Base-by-base conservation (phyloP, 1,284 basidiomycete genomes). In the Naganishia sp. region DNA sequence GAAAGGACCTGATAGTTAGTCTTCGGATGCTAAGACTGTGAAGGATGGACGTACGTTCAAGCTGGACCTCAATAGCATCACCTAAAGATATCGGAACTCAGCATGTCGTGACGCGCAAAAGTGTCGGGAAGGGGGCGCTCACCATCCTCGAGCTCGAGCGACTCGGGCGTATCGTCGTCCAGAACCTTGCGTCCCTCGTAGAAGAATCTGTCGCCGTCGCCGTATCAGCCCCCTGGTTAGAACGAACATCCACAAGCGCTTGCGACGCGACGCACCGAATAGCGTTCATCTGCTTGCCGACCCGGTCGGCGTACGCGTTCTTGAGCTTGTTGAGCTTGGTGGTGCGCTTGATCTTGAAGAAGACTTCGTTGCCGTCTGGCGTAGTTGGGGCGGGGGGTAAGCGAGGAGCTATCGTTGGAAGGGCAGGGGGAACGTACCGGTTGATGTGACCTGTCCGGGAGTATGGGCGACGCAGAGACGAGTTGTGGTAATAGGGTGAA, bases 261-360 rank as follows among this genome's bases (percentile, higher is more conserved):
- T 2, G 61, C 43, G 10, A 23, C 28, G 49, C 33, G 45, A 83
- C 89, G 73, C 72, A 94, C 92, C 92, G 88, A 75, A 94, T 93
- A 72, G 87, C 90, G 72, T 75, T 73, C 18, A 91, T 88, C 71
- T 93, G 90, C 81, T 94, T 94, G 70, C 93, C 94, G 52, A 96
- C 92, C 77, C 94, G 93, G 77, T 85, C 87, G 63, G 94, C 94
- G 81, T 97, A 97, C 28, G 94, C 94, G 71, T 86, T 88, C 81
- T 79, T 79, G 31, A 97, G 86, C 83, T 97, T 97, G 83, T 88
- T 90, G 70, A 96, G 82, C 84, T 90, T 94, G 55, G 94, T 96
- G 76, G 86, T 92, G 74, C 89, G 87, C 83, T 96, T 96, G 82
- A 97, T 96, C 85, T 97, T 97, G 86, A 97, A 97, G 82, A 92